Conservation (phyloP, 2,329 filamentous ascomycete species). For the Nothophoma quercina region DNA sequence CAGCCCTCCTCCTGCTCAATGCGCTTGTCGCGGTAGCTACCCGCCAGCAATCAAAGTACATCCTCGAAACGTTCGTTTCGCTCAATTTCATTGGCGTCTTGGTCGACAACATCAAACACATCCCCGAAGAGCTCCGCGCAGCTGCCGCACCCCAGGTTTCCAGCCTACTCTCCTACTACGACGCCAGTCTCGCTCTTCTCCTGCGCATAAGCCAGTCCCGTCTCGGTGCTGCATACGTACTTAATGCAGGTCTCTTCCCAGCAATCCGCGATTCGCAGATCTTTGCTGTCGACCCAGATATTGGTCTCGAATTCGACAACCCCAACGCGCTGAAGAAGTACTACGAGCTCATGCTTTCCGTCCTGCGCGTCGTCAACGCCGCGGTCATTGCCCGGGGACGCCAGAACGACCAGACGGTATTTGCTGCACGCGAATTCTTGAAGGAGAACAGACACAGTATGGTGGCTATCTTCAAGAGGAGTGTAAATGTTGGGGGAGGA, state of each 20-base stretch:
- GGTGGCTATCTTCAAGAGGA: slow-evolving; percentile 88
- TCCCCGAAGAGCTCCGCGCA: slow-evolving; percentile 70
- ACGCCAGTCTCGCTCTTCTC: slow-evolving; percentile 82
- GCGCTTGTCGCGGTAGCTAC: slow-evolving; percentile 77
- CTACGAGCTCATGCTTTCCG: slow-evolving; percentile 81
- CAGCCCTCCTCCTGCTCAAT: slow-evolving; percentile 84
- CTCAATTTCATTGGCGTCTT: slow-evolving; percentile 92
- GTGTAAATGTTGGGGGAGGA: slow-evolving; percentile 73
- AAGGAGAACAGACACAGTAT: slow-evolving; percentile 83
- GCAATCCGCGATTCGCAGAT: slow-evolving; percentile 82
- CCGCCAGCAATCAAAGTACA: slow-evolving; percentile 73
- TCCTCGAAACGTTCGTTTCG: slow-evolving; percentile 80
- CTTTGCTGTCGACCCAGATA: slow-evolving; percentile 89
- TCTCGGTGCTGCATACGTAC: slow-evolving; percentile 82
- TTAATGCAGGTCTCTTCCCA: slow-evolving; percentile 87
- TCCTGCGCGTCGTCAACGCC: slow-evolving; percentile 82
- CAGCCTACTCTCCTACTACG: slow-evolving; percentile 66
- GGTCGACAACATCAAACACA: slow-evolving; percentile 82
- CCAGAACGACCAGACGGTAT: slow-evolving; percentile 76
- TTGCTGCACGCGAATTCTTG: slow-evolving; percentile 81
- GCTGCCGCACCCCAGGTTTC: slow-evolving; percentile 57
- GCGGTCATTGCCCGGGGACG: slow-evolving; percentile 81
- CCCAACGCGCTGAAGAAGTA: slow-evolving; percentile 77
- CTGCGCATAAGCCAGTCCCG: slow-evolving; percentile 84
- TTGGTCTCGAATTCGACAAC: slow-evolving; percentile 79